These are phyloP conservation scores for Suhomyces wounanorum DNA, from an alignment of 1,139 yeast genomes.

Conservation along the genomic window DNA sequence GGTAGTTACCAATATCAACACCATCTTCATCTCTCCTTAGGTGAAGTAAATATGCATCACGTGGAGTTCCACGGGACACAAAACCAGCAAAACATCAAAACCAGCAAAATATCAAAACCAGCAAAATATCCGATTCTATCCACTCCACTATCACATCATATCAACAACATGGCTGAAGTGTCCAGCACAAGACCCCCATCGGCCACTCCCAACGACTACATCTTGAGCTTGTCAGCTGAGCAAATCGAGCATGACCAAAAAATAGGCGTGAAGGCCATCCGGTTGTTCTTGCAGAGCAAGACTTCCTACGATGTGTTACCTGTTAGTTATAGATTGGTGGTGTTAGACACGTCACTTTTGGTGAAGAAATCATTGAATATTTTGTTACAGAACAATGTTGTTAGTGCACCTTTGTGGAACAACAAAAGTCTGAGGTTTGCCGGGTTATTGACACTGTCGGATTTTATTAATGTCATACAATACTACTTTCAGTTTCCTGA, in stretches of 20 bases:
- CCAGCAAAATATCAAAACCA: background rate
- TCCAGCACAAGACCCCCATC: constrained; percentile 20
- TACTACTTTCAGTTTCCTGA: constrained; percentile 92
- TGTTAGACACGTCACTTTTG: constrained; percentile 85
- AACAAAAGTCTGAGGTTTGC: constrained; percentile 87
- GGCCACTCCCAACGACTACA: constrained; percentile 47
- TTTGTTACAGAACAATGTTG: constrained; percentile 87
- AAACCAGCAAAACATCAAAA: too few relatives aligned
- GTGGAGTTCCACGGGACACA: too few relatives aligned
- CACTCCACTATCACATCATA: background rate
- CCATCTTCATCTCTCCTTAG: too few relatives aligned
- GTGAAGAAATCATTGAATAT: constrained; percentile 92
- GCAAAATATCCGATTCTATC: background rate
- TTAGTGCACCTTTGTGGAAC: constrained; percentile 97
- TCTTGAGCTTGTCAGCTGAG: constrained; percentile 42
- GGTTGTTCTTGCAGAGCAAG: constrained; percentile 82
- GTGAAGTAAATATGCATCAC: too few relatives aligned
- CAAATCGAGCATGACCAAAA: constrained; percentile 61
- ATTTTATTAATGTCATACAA: constrained; percentile 93
- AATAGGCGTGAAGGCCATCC: constrained; percentile 72
- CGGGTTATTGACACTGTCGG: constrained; percentile 88
- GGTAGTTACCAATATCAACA: background rate
- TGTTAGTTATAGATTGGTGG: constrained; percentile 89
- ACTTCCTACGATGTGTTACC: constrained; percentile 97
- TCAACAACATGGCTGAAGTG: constrained; percentile 21